Percentiles rank a stretch among this genome's conserved stretches.
These are phyloP conservation scores for Trichopus zeylanicus DNA, from an alignment of 116 monocot species.

Conservation along the genomic window DNA sequence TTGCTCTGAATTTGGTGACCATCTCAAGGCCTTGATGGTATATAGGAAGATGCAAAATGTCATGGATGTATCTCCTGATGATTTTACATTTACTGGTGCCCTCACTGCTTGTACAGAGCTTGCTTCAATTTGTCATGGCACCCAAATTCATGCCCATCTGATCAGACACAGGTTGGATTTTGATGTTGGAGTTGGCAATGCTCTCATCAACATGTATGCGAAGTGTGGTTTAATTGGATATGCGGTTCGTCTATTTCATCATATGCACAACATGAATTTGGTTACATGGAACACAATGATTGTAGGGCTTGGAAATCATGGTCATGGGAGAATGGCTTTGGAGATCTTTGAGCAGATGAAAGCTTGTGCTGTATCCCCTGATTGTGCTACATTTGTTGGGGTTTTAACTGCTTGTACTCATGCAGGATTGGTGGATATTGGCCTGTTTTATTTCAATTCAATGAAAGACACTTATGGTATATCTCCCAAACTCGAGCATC, in stretches of 20 bases:
- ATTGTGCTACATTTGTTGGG: conserved; percentile 47
- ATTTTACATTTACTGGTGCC: conserved; percentile 30
- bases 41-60: conserved; percentile 30
- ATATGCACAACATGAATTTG: conserved; percentile 28
- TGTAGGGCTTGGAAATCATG: conserved; percentile 39
- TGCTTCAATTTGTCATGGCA: conserved; percentile 29
- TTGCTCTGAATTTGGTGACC: conserved; percentile 37
- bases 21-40: conserved; percentile 28
- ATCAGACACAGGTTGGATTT: conserved; percentile 24
- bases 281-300: conserved; percentile 75
- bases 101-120: conserved; percentile 44
- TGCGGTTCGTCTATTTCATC: conserved; percentile 24
- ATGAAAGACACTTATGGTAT: conserved; percentile 32
- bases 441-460: conserved; percentile 29
- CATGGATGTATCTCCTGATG: conserved; percentile 26
- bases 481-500: conserved; percentile 35
- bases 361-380: conserved; percentile 13
- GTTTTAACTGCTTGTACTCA: conserved; percentile 57
- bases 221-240: conserved; percentile 49
- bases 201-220: conserved; percentile 59
- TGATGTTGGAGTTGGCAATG: conserved; percentile 46
- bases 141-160: conserved; percentile 46
- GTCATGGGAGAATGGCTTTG: conserved; percentile 25
- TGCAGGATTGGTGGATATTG: conserved; percentile 45
- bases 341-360: conserved; percentile 52